Percentiles rank a stretch among this genome's conserved stretches.
Conservation (phyloP, 495 filamentous ascomycete species). For the Penicillium steckii region DNA sequence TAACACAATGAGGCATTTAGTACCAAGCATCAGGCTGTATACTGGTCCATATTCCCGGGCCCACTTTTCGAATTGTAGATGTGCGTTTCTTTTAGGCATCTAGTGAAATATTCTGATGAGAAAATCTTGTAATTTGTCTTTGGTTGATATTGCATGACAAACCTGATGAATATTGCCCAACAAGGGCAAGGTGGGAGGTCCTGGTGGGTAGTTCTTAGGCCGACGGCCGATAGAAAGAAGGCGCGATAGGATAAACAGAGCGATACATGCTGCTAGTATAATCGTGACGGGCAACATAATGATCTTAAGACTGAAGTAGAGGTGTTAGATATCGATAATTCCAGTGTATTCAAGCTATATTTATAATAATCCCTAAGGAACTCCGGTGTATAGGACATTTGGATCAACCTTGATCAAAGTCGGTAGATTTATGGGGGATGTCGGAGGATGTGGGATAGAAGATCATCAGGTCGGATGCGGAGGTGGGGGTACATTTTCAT, state of each 20-base stretch:
- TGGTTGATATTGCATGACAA: neutral
- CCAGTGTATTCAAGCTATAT: too few species aligned
- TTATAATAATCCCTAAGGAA: too few species aligned
- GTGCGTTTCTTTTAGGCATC: slow-evolving; percentile 18
- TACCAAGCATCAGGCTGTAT: slow-evolving; percentile 57
- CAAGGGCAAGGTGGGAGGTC: slow-evolving; percentile 35
- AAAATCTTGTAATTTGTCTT: too few species aligned
- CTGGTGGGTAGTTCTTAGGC: slow-evolving; percentile 31
- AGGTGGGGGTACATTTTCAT: slow-evolving; percentile 4
- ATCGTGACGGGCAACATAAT: slow-evolving; percentile 10
- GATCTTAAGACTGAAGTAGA: neutral
- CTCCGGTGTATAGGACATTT: too few species aligned
- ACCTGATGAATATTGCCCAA: slow-evolving; percentile 38
- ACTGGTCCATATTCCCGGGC: slow-evolving; percentile 60
- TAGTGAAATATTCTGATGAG: neutral
- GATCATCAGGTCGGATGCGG: slow-evolving; percentile 8
- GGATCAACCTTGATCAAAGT: too few species aligned
- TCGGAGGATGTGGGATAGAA: neutral
- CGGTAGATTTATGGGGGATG: neutral
- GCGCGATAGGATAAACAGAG: slow-evolving; percentile 7
- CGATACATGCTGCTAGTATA: slow-evolving; percentile 2
- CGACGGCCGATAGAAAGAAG: slow-evolving; percentile 22
- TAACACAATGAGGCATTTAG: slow-evolving; percentile 57
- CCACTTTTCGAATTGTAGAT: slow-evolving; percentile 59
- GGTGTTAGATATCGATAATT: too few species aligned